Evolutionary conservation across 2,329 filamentous ascomycete genomes (phyloP).

Genomic region (Huntiella savannae): DNA sequence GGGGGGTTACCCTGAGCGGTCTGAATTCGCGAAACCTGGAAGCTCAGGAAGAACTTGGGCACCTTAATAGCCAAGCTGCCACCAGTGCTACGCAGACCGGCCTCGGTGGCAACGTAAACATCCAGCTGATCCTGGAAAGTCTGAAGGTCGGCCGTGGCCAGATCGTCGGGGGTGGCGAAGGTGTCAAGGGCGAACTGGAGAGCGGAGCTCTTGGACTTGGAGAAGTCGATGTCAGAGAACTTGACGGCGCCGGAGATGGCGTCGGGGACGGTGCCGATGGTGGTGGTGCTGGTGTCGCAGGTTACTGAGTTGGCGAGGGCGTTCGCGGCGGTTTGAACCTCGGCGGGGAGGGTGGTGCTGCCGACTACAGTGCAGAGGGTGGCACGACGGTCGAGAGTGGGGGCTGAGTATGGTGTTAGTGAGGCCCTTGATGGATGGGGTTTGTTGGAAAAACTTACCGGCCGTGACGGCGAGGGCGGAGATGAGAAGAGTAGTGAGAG

Average conservation of each 20-base stretch:
- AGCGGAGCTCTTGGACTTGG: constrained; percentile 26
- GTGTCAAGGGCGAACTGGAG: constrained; percentile 33
- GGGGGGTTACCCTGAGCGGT: constrained; percentile 38
- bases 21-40: constrained; percentile 39
- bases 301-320: constrained; percentile 26
- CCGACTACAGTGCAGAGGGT: constrained; percentile 36
- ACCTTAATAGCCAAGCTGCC: constrained; percentile 38
- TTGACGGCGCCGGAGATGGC: constrained; percentile 29
- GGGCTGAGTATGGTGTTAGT: constrained; percentile 7
- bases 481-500: constrained; percentile 3
- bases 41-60: constrained; percentile 42
- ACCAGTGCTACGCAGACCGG: constrained; percentile 33
- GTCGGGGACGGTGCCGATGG: constrained; percentile 35
- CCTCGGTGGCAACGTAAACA: constrained; percentile 40
- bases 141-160: constrained; percentile 29
- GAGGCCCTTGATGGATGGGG: neutral
- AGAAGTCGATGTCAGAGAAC: constrained; percentile 39
- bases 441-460: constrained; percentile 2
- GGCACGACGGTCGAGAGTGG: constrained; percentile 15
- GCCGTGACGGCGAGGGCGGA: constrained; percentile 6
- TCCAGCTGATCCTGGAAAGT: constrained; percentile 34
- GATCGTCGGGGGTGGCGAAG: constrained; percentile 31
- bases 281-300: constrained; percentile 28
- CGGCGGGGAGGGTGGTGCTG: constrained; percentile 28
- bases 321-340: constrained; percentile 25